Base-by-base conservation (phyloP, 345 rosid species). In the Carallia pectinifolia region DNA sequence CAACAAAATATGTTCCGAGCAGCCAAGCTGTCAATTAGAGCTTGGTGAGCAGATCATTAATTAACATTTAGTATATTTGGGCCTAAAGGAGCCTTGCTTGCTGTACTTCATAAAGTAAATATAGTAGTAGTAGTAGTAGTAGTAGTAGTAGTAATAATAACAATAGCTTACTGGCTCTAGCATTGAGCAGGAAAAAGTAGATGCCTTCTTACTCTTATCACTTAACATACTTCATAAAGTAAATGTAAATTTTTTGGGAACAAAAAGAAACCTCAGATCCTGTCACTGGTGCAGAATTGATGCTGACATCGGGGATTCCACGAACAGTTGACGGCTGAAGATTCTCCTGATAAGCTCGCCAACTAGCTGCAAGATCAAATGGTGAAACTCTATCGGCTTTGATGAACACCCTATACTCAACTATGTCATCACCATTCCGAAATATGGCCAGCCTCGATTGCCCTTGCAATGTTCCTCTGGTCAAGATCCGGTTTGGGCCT, bases 311-410 rank as follows among this genome's bases (percentile, higher is more conserved):
- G 30, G 99, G 98, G 76, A 88, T 90, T 40, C 96, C 99, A 70
- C 97, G 96, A 54, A 92, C 97, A 18, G 89, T 86, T 17, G 97
- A 95, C 79, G 92, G 99, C 84, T 85, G 92, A 53, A 92, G 78
- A 64, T 92, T 95, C 78, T 95, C 96, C 74, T 89, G 91, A 69
- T 92, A 95, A 76, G 97, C 97, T 78, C 98, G 83, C 98, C 99
- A 95, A 79, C 99, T 92, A 69, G 98, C 96, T 3, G 99, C 99
- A 62, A 95, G 97, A 77, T 95, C 99, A 80, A 95, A 89, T 7
- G 99, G 99, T 4, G 99, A 95, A 67, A 95, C 94, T 84, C 92
- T 78, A 44, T 95, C 96, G 5, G 97, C 96, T 68, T 90, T 89
- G 71, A 95, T 83, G 72, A 84, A 87, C 65, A 90, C 96, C 12